These are phyloP conservation scores for Lactarius psammicola DNA, from an alignment of 768 basidiomycete genomes.

Conservation along the genomic window DNA sequence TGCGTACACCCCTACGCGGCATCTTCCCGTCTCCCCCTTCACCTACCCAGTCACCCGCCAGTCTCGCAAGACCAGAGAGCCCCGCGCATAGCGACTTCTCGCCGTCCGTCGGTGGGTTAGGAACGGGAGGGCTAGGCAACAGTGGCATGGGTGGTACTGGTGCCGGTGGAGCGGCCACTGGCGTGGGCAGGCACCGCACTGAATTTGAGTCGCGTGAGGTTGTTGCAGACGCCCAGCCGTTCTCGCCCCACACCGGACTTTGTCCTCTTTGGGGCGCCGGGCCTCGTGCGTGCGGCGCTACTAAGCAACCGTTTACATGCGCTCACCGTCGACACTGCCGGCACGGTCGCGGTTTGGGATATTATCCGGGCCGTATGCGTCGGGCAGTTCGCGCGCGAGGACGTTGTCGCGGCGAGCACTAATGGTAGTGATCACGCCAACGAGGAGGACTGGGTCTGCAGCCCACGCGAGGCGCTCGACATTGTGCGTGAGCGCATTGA, in stretches of 20 bases:
- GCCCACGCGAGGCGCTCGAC: conserved; percentile 83
- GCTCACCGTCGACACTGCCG: conserved; percentile 84
- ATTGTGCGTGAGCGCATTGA: conserved; percentile 89
- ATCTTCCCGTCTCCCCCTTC: conserved; percentile 33
- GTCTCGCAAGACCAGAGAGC: conserved; percentile 35
- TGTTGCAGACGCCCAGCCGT: conserved; percentile 69
- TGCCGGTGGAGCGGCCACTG: conserved; percentile 34
- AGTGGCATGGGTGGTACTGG: not conserved
- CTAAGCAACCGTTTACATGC: conserved; percentile 90
- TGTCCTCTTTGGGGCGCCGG: conserved; percentile 71
- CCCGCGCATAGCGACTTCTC: conserved; percentile 32
- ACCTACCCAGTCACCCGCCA: conserved; percentile 30
- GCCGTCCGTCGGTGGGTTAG: conserved; percentile 15
- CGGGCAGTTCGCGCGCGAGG: conserved; percentile 65
- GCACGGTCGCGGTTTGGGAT: conserved; percentile 92
- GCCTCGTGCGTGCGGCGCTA: conserved; percentile 77
- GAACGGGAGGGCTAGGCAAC: not conserved
- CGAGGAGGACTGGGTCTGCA: conserved; percentile 48
- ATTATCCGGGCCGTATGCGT: conserved; percentile 74
- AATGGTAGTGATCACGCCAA: conserved; percentile 24
- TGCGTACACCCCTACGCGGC: conserved; percentile 40
- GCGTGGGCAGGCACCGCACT: conserved; percentile 42
- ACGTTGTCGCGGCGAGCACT: conserved; percentile 51
- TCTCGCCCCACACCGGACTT: conserved; percentile 58
- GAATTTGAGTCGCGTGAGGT: conserved; percentile 77